These are phyloP conservation scores for Termitomyces sp. DNA, from an alignment of 768 basidiomycete genomes.

Conservation along the genomic window DNA sequence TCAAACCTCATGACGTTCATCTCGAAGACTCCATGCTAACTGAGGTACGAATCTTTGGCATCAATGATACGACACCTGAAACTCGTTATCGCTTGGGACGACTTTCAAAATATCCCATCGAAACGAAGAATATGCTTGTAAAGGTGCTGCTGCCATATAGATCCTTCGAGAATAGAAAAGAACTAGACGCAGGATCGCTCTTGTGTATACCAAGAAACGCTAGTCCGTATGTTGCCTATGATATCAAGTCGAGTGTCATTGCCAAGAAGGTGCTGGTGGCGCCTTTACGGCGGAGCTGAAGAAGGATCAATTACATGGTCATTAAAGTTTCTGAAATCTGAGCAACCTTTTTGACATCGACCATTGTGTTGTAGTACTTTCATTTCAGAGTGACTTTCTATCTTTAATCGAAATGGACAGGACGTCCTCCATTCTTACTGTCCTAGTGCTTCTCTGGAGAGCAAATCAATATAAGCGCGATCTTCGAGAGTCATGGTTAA, in stretches of 20 bases:
- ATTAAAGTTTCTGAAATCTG: constrained; percentile 48
- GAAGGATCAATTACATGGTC: constrained; percentile 40
- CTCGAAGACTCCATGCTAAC: constrained; percentile 14
- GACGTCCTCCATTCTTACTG: too few relatives aligned
- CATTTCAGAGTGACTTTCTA: background rate
- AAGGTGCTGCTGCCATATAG: constrained; percentile 47
- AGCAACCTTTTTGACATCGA: constrained; percentile 43
- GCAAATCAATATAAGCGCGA: too few relatives aligned
- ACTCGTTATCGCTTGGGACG: constrained; percentile 19
- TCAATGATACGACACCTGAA: constrained; percentile 19
- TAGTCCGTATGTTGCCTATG: constrained; percentile 50
- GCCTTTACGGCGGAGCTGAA: constrained; percentile 46
- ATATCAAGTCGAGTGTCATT: constrained; percentile 33
- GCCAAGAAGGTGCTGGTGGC: constrained; percentile 22
- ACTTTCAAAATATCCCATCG: constrained; percentile 15
- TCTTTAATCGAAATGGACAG: too few relatives aligned
- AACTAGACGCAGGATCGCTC: constrained; percentile 14
- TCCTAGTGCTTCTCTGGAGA: too few relatives aligned
- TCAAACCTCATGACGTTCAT: constrained; percentile 38
- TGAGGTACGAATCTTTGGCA: constrained; percentile 21
- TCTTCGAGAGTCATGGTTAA: background rate
- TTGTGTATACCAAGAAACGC: constrained; percentile 48
- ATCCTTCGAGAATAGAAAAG: background rate
- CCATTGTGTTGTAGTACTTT: too few relatives aligned
- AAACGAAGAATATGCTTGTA: constrained; percentile 40